Evolutionary conservation across 1,284 basidiomycete genomes (phyloP).

Genomic region (Cryptococcus floricola): DNA sequence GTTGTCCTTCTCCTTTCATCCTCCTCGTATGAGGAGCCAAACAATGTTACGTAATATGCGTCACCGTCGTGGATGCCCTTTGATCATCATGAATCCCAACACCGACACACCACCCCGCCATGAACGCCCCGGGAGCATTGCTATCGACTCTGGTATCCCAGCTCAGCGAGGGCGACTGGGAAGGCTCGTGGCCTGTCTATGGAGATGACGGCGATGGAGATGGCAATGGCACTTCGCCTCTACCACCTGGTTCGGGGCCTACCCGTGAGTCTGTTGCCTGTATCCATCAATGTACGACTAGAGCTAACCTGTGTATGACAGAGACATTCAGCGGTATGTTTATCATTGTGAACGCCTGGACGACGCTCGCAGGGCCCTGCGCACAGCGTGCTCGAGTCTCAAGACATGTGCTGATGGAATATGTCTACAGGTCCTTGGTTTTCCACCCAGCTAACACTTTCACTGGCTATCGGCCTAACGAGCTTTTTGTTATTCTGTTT

Average conservation of each 20-base stretch:
- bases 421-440: slow-evolving; percentile 51
- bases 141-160: no score
- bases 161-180: neutral
- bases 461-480: slow-evolving; percentile 68
- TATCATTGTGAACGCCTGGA: neutral
- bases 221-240: slow-evolving; percentile 8
- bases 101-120: no score
- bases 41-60: no score
- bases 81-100: no score
- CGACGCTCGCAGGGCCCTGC: neutral
- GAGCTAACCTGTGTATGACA: slow-evolving; percentile 7
- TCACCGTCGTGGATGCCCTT: no score
- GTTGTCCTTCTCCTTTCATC: no score
- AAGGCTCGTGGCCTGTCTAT: neutral
- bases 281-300: neutral
- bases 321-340: slow-evolving; percentile 33
- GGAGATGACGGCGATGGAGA: neutral
- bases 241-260: slow-evolving; percentile 20
- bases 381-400: neutral
- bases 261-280: slow-evolving; percentile 12
- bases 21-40: no score
- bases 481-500: slow-evolving; percentile 87
- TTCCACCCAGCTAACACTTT: slow-evolving; percentile 79
- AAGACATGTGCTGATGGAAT: neutral
- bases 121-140: no score